Base-by-base conservation (phyloP, 306 rosid genomes). In the Hippophae gyantsensis region DNA sequence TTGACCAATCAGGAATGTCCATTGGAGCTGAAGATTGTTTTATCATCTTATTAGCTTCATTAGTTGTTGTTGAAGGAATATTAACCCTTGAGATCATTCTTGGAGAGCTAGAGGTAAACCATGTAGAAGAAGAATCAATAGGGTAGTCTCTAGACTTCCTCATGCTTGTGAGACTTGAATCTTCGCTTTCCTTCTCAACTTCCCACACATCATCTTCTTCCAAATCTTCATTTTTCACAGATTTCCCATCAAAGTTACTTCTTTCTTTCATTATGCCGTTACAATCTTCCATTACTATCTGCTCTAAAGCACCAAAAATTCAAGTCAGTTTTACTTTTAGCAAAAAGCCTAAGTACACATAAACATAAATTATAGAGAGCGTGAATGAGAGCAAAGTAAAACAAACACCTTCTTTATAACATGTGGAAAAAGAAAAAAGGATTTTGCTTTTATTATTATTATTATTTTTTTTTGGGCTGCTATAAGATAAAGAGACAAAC, bases 1-100 rank as follows among this genome's bases (percentile, higher is more conserved):
- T 85, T 10, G 98, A 83, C 98, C 96, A 87, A 61, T 90, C 98
- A 48, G 96, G 98, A 54, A 85, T 78, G 51, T 79, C 69, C 25
- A 77, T 49, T n/a, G 96, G 95, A 10, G 82, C 89, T 42, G 98
- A 80, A n/a, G 89, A 81, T n/a, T 72, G 77, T 40, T 72, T 79
- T 50, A 54, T 68, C 27, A 7, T 41, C 43, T 64, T 64, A 50
- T 65, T 61, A 42, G 63, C 51, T 57, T 75, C 82, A 48, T 58
- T 64, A 60, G 72, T 45, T 44, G 68, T 11, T 65, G 38, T 32
- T 32, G 38, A 32, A 32, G 71, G 14, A 56, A 47, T 7, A 58
- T 48, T 25, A 58, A 68, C 72, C 70, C 74, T 82, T 48, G 82
- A 81, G 42, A 86, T 78, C 68, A 66, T 84, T 72, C 82, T 84